Evolutionary conservation across 805 yeast genomes (phyloP), one percentile per base, ranked within the genome.

Genomic region (Cyberlindnera galapagoensis): DNA sequence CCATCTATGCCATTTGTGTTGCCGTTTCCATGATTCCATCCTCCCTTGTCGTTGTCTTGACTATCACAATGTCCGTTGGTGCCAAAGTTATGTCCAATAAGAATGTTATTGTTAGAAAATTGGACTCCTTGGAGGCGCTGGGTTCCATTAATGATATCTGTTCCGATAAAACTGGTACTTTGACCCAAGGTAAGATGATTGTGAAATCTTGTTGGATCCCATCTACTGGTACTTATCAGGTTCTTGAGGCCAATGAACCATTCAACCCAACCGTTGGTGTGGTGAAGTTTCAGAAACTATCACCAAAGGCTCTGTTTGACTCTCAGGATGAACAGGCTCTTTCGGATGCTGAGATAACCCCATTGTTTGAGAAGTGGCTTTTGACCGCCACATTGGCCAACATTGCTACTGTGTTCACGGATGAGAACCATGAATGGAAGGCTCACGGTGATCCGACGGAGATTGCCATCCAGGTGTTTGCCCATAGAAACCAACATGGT

Each of bases 361-460:
- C 30, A 24, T 22, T 43, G 12, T 46, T 35, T 33, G 38, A 53
- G 20, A 52, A 63, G 22, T 84, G 85, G 82, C 55, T 81, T 33
- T 50, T 58, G 17, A 63, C 80, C 29, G 85, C 94, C 2, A 71
- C 92, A 1, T 59, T 86, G 40, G 94, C 94, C 21, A 86, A 85
- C 47, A 75, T 84, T 47, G 90, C 95, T 4, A 65, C 67, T 9
- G 76, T 85, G 3, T 70, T 67, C 40, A 61, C 68, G 43, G 69
- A 69, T 13, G 71, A 66, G 11, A 40, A 56, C 11, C 52, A 46
- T 4, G 57, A 54, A 8, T 84, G 94, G 94, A 73, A 71, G 45
- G 87, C 86, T 8, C 79, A 76, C 51, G 95, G 95, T 38, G 95
- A 85, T 52, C 90, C 95, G 25, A 85, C 95, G 3, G 95, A 85